A percentile compares a stretch with the other conserved stretches of the same genome.
phyloP scores from a whole-genome alignment of 2,329 filamentous ascomycete species.

The Talaromyces albobiverticillius region DNA sequence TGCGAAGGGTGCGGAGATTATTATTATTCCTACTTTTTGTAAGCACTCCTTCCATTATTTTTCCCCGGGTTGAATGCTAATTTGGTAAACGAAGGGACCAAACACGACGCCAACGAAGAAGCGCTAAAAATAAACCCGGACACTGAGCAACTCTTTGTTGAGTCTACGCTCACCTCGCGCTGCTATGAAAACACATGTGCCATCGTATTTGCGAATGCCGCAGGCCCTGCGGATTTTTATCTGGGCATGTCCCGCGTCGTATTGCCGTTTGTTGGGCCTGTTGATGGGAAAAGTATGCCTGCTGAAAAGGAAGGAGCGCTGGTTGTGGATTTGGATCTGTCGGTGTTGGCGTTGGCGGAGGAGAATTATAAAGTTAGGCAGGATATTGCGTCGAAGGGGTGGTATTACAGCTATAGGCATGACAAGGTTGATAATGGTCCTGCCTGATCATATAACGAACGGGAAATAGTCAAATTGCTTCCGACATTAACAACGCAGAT shows the following conservation, averaged over 20 bases:
- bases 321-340: conserved; percentile 56
- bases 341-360: conserved; percentile 54
- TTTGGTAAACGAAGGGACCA: too few species aligned
- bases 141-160: conserved; percentile 54
- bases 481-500: too few species aligned
- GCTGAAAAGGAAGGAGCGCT: conserved; percentile 66
- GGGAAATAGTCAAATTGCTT: too few species aligned
- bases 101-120: conserved; percentile 48
- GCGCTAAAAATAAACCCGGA: conserved; percentile 49
- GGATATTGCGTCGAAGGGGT: conserved; percentile 56
- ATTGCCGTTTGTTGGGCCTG: conserved; percentile 53
- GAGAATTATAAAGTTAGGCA: conserved; percentile 48
- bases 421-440: conserved; percentile 3
- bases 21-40: conserved; percentile 60
- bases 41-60: too few species aligned
- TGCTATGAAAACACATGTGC: conserved; percentile 62
- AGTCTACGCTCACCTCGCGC: conserved; percentile 52
- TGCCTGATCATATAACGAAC: too few species aligned
- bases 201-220: conserved; percentile 58
- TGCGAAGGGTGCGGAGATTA: conserved; percentile 52
- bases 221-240: conserved; percentile 52
- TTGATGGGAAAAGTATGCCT: conserved; percentile 49
- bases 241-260: conserved; percentile 56
- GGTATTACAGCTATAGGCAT: conserved; percentile 58
- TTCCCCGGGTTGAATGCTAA: too few species aligned